A percentile compares a stretch with the other conserved stretches of the same genome.
Evolutionary conservation across 257 asterid genomes (phyloP).

Genomic region (Solanum chilense): DNA sequence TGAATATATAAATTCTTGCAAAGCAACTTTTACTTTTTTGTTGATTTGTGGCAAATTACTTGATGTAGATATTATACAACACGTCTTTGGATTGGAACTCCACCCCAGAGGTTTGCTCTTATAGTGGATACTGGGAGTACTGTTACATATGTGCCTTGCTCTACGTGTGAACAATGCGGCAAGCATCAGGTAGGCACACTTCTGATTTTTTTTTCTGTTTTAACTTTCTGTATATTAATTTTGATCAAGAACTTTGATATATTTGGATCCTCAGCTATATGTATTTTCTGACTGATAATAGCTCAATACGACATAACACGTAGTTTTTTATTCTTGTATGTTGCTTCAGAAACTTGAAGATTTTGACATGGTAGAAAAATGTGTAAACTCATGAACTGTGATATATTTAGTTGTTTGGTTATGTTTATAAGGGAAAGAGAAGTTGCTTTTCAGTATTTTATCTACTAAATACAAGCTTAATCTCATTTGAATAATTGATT

Average conservation of each 20-base stretch:
- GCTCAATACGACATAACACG: neutral
- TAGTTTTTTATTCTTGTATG: neutral
- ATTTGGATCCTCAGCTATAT: neutral
- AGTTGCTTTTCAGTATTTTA: neutral
- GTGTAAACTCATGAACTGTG: neutral
- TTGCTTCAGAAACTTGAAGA: neutral
- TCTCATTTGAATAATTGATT: neutral
- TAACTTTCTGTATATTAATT: neutral
- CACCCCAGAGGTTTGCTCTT: constrained; percentile 85
- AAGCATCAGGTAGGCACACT: constrained; percentile 61
- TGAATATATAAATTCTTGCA: neutral
- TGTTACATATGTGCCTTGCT: constrained; percentile 93
- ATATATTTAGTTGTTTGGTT: neutral
- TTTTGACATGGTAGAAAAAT: neutral
- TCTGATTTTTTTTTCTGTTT: neutral
- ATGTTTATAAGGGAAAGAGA: neutral
- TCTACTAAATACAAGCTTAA: neutral
- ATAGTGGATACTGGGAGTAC: constrained; percentile 97
- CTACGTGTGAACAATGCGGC: constrained; percentile 89
- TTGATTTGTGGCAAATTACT: neutral
- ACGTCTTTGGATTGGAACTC: constrained; percentile 89
- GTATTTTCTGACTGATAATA: neutral
- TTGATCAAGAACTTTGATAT: neutral
- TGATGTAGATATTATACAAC: constrained; percentile 81
- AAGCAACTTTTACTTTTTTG: neutral